These are phyloP conservation scores for Asterochloris erici DNA, from an alignment of 139 green algal genomes.

Conservation along the genomic window DNA sequence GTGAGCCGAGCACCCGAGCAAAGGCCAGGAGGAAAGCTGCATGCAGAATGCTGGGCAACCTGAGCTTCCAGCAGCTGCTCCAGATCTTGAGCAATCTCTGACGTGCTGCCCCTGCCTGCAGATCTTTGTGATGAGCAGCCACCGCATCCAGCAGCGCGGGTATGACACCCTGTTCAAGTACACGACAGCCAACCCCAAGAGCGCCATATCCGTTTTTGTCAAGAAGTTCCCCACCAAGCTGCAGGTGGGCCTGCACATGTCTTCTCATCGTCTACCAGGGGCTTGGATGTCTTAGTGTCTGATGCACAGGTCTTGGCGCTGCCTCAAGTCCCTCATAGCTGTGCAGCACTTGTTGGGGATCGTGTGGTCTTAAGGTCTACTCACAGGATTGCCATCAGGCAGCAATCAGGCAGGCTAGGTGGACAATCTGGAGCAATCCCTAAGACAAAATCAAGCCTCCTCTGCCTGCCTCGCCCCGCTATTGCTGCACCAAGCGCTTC, in stretches of 20 bases:
- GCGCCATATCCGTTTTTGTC: constrained; percentile 32
- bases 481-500: no score
- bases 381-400: neutral
- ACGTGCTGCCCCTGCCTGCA: constrained; percentile 11
- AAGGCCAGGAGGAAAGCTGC: no score
- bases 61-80: no score
- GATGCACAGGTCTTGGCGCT: no score
- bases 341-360: neutral
- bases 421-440: no score
- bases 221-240: constrained; percentile 20
- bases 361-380: neutral
- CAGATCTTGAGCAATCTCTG: no score
- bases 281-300: no score
- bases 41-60: no score
- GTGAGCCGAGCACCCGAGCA: no score
- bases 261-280: no score
- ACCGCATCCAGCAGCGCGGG: constrained; percentile 52
- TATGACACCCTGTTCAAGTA: constrained; percentile 71
- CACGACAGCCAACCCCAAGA: constrained; percentile 20
- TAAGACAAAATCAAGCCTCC: no score
- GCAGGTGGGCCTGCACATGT: constrained; percentile 13
- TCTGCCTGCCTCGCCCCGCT: no score
- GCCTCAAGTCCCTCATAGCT: neutral
- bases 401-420: neutral
- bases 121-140: constrained; percentile 65